Conservation (phyloP, 1,139 yeast genomes). For the Kurtzmaniella quercitrusa region DNA sequence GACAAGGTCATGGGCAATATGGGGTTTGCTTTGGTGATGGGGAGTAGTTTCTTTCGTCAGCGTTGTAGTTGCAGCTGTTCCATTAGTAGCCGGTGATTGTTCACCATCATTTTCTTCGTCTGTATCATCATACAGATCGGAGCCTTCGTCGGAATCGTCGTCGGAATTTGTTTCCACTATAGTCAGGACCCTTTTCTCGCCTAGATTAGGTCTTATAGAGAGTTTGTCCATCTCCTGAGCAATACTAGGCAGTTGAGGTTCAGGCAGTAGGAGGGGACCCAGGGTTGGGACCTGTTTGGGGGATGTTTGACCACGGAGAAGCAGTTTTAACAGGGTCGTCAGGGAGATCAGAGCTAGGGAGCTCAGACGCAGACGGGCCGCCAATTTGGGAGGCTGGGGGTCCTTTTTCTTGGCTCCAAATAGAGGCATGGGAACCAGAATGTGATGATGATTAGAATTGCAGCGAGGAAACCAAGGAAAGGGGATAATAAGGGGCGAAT, state of each 20-base stretch:
- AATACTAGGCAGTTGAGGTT: slow-evolving; percentile 1
- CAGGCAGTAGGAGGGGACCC: slow-evolving; percentile 1
- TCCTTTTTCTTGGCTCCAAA: slow-evolving; percentile 7
- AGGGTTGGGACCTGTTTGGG: background rate
- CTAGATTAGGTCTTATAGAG: background rate
- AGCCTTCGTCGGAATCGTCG: slow-evolving; percentile 18
- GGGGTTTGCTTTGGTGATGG: too few species aligned
- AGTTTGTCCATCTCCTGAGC: slow-evolving; percentile 1
- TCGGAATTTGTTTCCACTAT: slow-evolving; percentile 16
- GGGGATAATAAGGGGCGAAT: background rate
- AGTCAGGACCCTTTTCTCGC: slow-evolving; percentile 18
- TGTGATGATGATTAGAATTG: background rate
- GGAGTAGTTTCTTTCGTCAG: background rate
- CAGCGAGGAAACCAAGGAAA: background rate
- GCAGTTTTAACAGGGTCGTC: background rate
- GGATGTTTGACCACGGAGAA: background rate
- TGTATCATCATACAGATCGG: slow-evolving; percentile 19
- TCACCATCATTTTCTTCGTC: slow-evolving; percentile 15
- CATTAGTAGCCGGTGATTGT: slow-evolving; percentile 4
- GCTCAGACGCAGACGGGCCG: slow-evolving; percentile 1
- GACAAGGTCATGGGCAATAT: too few species aligned
- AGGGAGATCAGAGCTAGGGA: background rate
- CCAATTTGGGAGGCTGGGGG: background rate
- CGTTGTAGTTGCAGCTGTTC: background rate
- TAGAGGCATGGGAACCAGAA: slow-evolving; percentile 2